Percentiles rank a stretch among this genome's conserved stretches.
Evolutionary conservation across 2,329 filamentous ascomycete genomes (phyloP).

Genomic region (Cercospora beticola): DNA sequence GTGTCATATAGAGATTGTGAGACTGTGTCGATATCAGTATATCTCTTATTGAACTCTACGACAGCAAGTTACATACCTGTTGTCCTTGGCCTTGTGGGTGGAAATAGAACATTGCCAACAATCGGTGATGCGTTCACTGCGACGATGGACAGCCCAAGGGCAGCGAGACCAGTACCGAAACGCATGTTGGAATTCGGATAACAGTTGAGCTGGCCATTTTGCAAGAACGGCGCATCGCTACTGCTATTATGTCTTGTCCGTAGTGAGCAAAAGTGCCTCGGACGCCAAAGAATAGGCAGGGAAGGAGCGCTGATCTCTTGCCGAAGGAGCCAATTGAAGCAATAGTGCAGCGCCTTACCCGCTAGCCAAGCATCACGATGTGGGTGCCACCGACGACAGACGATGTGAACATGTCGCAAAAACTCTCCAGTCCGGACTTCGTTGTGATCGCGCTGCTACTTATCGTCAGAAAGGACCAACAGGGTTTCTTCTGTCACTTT

Average conservation of each 20-base stretch:
- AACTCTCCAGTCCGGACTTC: background rate
- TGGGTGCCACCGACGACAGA: constrained; percentile 1
- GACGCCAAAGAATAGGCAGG: background rate
- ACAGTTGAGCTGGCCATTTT: background rate
- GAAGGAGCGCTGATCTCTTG: background rate
- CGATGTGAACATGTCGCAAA: background rate
- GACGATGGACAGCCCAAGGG: background rate
- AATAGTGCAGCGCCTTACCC: background rate
- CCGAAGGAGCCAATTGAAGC: background rate
- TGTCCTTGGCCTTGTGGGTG: background rate
- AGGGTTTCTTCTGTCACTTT: background rate
- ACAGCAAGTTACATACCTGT: background rate
- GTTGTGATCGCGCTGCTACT: background rate
- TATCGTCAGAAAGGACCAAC: background rate
- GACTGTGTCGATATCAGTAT: background rate
- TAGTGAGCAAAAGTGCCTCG: constrained; percentile 1
- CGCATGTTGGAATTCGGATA: background rate
- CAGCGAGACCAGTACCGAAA: background rate
- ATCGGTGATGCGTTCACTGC: background rate
- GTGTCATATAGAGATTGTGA: constrained; percentile 12
- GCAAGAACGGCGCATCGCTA: background rate
- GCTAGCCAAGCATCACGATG: background rate
- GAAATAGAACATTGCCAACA: background rate
- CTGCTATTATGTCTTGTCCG: background rate
- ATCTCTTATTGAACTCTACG: background rate